These are phyloP conservation scores for Nakazawaea pomicola DNA, from an alignment of 805 yeast genomes.

Conservation along the genomic window DNA sequence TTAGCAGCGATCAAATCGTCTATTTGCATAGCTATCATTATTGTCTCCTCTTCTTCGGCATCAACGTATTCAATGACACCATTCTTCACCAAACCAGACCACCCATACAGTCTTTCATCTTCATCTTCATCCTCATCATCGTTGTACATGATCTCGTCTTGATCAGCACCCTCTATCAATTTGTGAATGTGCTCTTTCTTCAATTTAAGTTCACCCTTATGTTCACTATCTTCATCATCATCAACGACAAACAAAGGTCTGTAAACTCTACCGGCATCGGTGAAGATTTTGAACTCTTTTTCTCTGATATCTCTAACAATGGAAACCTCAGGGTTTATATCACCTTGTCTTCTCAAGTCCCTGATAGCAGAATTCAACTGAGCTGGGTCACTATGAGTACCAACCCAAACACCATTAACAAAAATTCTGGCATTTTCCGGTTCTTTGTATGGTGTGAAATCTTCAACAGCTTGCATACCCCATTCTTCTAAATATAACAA, in stretches of 20 bases:
- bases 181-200: conserved; percentile 79
- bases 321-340: conserved; percentile 92
- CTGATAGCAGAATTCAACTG: conserved; percentile 86
- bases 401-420: conserved; percentile 99
- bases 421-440: conserved; percentile 92
- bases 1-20: conserved; percentile 81
- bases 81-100: conserved; percentile 76
- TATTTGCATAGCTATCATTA: conserved; percentile 97
- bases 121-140: conserved; percentile 44
- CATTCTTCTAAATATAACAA: conserved; percentile 92
- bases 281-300: conserved; percentile 90
- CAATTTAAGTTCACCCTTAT: conserved; percentile 73
- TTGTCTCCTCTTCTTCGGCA: conserved; percentile 98
- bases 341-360: conserved; percentile 89
- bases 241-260: conserved; percentile 94
- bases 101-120: conserved; percentile 49
- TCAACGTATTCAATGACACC: conserved; percentile 96
- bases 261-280: conserved; percentile 98
- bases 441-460: conserved; percentile 87
- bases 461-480: conserved; percentile 98
- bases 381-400: conserved; percentile 97
- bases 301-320: conserved; percentile 96
- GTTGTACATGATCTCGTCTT: conserved; percentile 50
- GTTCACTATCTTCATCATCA: conserved; percentile 67
- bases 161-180: conserved; percentile 58